Base-by-base conservation (phyloP, 2,329 filamentous ascomycete species). In the Penicillium crustosum region DNA sequence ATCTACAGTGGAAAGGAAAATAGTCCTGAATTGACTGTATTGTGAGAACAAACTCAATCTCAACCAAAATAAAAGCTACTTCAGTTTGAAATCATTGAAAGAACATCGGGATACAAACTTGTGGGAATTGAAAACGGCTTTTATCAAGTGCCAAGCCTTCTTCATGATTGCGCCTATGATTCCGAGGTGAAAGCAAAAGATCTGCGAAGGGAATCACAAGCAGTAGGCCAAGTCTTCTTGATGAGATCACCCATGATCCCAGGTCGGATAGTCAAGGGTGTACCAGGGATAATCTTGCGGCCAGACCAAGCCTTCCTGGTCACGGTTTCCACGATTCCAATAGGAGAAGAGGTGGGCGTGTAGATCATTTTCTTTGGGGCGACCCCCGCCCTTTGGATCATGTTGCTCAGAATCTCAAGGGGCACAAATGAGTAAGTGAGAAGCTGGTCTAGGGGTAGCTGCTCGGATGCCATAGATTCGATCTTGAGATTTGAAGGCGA, bases 281-380 rank as follows among this genome's bases (percentile, higher is more conserved):
- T 6, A 43, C 6, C 1, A 6, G 23, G 8, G 3, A 6, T 5
- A 10, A 8, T 12, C 4, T n/a, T 27, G 4, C 7, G 15, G 4
- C 8, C 8, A n/a, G 15, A 3, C 39, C 39, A 41, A 12, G 23
- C 9, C 41, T 27, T 43, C 23, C n/a, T 43, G 23, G 25, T 43
- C 0, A 27, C 15, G 1, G 15, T 27, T 9, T 4, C 41, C 41
- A 12, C 27, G 2, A 27, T 27, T 9, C 41, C 41, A 43, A 12
- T 2, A 0, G 41, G 23, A 0, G 15, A 9, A n/a, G 15, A 27
- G 8, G 12, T n/a, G 2, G 21, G 2, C 4, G 3, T 17, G 21
- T 4, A n/a, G 15, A 5, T 4, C 25, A 12, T 7, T 7, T 2
- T 27, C 9, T 27, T 27, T 12, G 23, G 8, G 15, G 15, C 3